Evolutionary conservation across 208 protist genomes (phyloP).

Genomic region (Angomonas deanei): DNA sequence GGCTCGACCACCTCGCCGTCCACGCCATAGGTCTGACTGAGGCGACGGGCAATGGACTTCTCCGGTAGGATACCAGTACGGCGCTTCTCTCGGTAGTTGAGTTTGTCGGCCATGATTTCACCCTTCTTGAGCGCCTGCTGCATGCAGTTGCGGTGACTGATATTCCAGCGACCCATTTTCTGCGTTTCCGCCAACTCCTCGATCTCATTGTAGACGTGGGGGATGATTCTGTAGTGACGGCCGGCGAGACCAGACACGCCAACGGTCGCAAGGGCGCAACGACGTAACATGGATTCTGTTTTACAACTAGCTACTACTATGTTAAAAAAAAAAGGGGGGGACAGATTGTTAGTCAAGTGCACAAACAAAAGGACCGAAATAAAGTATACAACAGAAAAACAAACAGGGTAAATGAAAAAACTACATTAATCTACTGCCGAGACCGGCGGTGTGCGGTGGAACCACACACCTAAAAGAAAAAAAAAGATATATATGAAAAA

Average conservation of each 20-base stretch:
- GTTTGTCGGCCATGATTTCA: conserved; percentile 84
- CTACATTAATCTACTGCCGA: too few species aligned
- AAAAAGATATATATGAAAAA: conserved; percentile 16
- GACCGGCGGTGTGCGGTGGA: too few species aligned
- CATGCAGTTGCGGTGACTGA: conserved; percentile 78
- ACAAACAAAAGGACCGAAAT: not conserved
- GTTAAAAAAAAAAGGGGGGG: not conserved
- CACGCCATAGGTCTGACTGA: conserved; percentile 81
- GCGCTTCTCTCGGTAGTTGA: conserved; percentile 81
- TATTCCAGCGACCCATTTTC: conserved; percentile 66
- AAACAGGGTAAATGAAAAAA: too few species aligned
- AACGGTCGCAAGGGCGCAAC: not conserved
- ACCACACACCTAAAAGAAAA: too few species aligned
- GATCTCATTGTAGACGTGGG: conserved; percentile 81
- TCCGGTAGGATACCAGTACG: conserved; percentile 73
- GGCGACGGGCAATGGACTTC: conserved; percentile 74
- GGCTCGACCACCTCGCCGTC: conserved; percentile 75
- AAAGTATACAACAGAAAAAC: not conserved
- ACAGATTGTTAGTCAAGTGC: not conserved
- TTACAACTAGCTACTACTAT: too few species aligned
- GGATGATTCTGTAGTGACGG: conserved; percentile 75
- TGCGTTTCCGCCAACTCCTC: conserved; percentile 87
- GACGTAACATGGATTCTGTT: conserved; percentile 38
- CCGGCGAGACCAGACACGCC: not conserved
- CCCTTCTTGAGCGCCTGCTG: conserved; percentile 82